Base-by-base conservation (phyloP, 257 asterid species). In the Ophiorrhiza pumila region DNA sequence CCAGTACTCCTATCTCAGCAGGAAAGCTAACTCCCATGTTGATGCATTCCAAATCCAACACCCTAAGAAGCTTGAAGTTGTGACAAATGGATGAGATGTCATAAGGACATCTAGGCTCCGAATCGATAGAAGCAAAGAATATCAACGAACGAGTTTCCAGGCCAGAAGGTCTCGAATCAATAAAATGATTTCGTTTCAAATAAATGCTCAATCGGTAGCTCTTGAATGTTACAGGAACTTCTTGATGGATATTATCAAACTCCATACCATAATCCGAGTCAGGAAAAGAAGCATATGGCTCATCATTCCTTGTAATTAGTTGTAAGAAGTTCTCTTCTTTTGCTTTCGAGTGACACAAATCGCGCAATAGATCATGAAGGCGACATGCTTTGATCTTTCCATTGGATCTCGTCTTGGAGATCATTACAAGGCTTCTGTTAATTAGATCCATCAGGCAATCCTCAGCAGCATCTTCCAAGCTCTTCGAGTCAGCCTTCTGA, bases 341-440 rank as follows among this genome's bases (percentile, higher is more conserved):
- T 23, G 61, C 62, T 50, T 68, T 68, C 58, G 56, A 34, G 1
- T 1, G 45, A 32, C 73, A 66, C 3, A 68, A 9, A 68, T 68
- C 73, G 12, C n/a, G 73, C 43, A 68, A 32, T 0, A 50, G 62
- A 50, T 68, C 62, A 31, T 68, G 73, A 50, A 68, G 73, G 7
- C 34, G 73, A 55, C 73, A 68, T 20, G 73, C 25, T 22, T 55
- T 68, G n/a, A 35, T 49, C 43, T 68, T 68, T 49, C 73, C 62
- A 4, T 68, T 68, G 32, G 62, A 68, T 34, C 61, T 35, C 29
- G 1, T 29, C 29, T 46, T 47, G 43, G 56, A 29, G 17, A 68
- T 53, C 0, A 17, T 50, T 15, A 68, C 73, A 8, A 68, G 49
- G 73, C 49, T 73, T 7, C 52, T 49, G 47, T 68, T 50, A 22